Conservation (phyloP, 208 protist species). For the Trypanosoma melophagium region DNA sequence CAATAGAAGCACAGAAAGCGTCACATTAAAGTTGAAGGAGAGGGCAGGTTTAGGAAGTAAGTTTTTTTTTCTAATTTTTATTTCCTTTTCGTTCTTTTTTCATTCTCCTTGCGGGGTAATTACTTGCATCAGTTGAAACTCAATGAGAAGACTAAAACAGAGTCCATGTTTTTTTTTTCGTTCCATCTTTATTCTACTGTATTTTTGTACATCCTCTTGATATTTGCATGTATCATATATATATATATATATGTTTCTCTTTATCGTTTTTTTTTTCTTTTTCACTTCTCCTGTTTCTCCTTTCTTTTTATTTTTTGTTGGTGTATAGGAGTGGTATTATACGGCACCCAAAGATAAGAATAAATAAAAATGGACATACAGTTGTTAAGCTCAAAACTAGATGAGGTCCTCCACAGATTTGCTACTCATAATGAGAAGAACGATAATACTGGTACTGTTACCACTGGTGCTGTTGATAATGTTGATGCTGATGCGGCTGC, state of each 20-base stretch:
- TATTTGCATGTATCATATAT: too few species aligned
- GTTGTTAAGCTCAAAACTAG: constrained; percentile 12
- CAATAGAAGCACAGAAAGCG: constrained; percentile 67
- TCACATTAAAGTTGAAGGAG: not conserved
- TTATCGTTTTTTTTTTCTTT: not conserved
- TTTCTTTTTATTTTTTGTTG: constrained; percentile 9
- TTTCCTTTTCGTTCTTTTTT: constrained; percentile 3
- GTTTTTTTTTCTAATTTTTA: not conserved
- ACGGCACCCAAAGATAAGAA: not conserved
- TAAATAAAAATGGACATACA: constrained; percentile 13
- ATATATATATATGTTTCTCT: not conserved
- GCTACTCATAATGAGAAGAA: constrained; percentile 13
- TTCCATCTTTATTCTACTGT: not conserved
- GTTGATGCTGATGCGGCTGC: too few species aligned
- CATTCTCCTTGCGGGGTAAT: too few species aligned
- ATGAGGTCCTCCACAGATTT: constrained; percentile 29
- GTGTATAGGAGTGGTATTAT: not conserved
- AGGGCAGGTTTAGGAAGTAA: not conserved
- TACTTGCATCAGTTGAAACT: too few species aligned
- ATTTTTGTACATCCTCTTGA: not conserved
- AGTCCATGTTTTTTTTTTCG: not conserved
- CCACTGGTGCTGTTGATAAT: too few species aligned
- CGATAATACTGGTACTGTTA: too few species aligned
- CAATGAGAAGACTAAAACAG: too few species aligned
- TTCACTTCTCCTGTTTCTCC: not conserved